Conservation (phyloP, 768 basidiomycete species). For the Mycena pura region DNA sequence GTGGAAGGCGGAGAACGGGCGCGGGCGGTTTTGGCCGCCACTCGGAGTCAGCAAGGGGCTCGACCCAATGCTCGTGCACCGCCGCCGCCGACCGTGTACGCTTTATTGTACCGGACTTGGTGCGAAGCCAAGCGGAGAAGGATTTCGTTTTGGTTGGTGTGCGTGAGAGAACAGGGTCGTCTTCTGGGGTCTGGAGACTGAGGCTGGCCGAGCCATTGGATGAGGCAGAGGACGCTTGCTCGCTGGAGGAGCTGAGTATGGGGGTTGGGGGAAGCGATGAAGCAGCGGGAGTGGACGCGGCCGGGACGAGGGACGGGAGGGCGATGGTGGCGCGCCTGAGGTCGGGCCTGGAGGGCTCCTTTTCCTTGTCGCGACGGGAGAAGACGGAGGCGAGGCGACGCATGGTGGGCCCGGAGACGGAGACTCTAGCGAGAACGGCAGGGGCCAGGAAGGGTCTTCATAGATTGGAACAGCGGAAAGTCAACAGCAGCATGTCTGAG, state of each 20-base stretch:
- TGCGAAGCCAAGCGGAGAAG: constrained; percentile 65
- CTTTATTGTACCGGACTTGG: constrained; percentile 41
- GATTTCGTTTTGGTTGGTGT: constrained; percentile 48
- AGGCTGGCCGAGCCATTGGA: constrained; percentile 67
- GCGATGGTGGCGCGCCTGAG: constrained; percentile 28
- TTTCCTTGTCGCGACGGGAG: constrained; percentile 43
- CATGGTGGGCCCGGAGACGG: constrained; percentile 44
- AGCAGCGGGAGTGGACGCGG: constrained; percentile 30
- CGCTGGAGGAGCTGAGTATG: constrained; percentile 41
- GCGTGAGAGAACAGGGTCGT: constrained; percentile 42
- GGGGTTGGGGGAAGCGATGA: constrained; percentile 20
- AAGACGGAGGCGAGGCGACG: constrained; percentile 72
- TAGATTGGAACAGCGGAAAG: too few relatives aligned
- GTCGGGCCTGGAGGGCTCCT: constrained; percentile 48
- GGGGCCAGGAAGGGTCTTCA: background rate
- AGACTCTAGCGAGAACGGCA: background rate
- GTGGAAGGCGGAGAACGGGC: constrained; percentile 27
- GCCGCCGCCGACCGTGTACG: constrained; percentile 27
- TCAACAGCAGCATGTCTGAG: too few relatives aligned
- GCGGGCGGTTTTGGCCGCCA: constrained; percentile 40
- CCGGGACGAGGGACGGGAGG: constrained; percentile 29
- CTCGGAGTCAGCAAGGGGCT: constrained; percentile 36
- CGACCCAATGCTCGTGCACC: constrained; percentile 54
- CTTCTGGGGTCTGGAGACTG: constrained; percentile 66
- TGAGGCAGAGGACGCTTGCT: constrained; percentile 61